Conservation (phyloP, 1,284 basidiomycete genomes). For the Microbotryum silenes-acaulis region DNA sequence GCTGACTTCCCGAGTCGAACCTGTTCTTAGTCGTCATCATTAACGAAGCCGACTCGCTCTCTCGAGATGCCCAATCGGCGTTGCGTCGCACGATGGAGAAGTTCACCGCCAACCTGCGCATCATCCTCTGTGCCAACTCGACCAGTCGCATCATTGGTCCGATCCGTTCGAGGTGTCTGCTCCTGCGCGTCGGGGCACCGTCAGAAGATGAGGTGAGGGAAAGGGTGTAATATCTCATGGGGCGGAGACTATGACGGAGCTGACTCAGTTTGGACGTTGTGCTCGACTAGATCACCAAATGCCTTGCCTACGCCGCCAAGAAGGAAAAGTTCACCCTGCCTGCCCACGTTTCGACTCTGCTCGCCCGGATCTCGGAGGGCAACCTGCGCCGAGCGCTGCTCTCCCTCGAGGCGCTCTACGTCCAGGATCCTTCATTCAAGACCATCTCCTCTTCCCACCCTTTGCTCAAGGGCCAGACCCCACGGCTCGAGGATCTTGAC, state of each 20-base stretch:
- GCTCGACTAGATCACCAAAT: slow-evolving; percentile 60
- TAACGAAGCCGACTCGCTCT: slow-evolving; percentile 91
- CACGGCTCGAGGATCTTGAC: slow-evolving; percentile 58
- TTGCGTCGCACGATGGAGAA: slow-evolving; percentile 98
- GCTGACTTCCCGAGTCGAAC: not conserved
- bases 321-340: slow-evolving; percentile 76
- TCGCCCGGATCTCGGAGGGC: slow-evolving; percentile 72
- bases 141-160: slow-evolving; percentile 95
- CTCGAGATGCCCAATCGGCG: slow-evolving; percentile 93
- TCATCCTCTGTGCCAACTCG: slow-evolving; percentile 96
- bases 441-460: slow-evolving; percentile 29
- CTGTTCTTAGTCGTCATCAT: slow-evolving; percentile 77
- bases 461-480: slow-evolving; percentile 31
- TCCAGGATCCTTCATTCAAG: slow-evolving; percentile 53
- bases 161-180: slow-evolving; percentile 87
- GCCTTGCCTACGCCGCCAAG: slow-evolving; percentile 72
- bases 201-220: slow-evolving; percentile 60
- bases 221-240: not conserved
- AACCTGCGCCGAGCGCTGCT: slow-evolving; percentile 93
- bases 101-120: slow-evolving; percentile 94
- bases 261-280: not conserved
- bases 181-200: slow-evolving; percentile 89
- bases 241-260: not conserved
- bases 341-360: slow-evolving; percentile 60
- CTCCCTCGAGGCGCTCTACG: slow-evolving; percentile 88